Base-by-base conservation (phyloP, 176 grass and related monocot genomes). In the Elymus sibiricus region DNA sequence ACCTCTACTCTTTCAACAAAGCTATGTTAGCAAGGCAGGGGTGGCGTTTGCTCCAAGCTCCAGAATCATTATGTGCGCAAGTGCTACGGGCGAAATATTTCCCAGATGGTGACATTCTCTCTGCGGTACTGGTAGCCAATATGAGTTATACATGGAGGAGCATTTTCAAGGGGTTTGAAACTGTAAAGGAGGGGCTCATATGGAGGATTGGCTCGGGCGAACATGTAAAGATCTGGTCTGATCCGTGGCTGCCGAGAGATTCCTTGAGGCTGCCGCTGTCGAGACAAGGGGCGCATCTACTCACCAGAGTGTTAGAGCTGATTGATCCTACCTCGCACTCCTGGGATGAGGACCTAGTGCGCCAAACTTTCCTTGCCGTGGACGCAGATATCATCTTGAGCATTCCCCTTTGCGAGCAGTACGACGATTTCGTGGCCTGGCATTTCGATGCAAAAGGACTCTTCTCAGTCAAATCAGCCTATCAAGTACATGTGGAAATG, bases 71-170 rank as follows among this genome's bases (percentile, higher is more conserved):
- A 0, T 58, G 55, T 22, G 56, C 21, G 0, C 7, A 0, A 1
- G 21, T 59, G 0, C 19, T 59, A 1, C 21, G n/a, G 3, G 56
- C 19, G 0, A 21, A n/a, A 2, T 59, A 22, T 3, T 9, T 0
- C 6, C 56, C 56, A 9, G 22, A 59, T 21, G 3, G 17, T 1
- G 3, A 1, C 2, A 9, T 59, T 9, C 7, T 59, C 1, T 7
- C 4, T 0, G 7, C 56, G 0, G 2, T 1, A 8, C 56, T 19
- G 2, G 7, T 7, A 0, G 1, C 56, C 1, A 7, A 19, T 0
- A 59, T 59, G 6, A 59, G 19, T 7, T 59, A 59, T 3, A 0
- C 7, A 1, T 59, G 56, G 56, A 2, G 56, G 2, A 59, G 56
- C 7, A 59, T 59, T 10, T 4, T 59, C 2, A 59, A 59, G 22